Conservation (phyloP, 306 rosid species). For the Sicyos edulis region DNA sequence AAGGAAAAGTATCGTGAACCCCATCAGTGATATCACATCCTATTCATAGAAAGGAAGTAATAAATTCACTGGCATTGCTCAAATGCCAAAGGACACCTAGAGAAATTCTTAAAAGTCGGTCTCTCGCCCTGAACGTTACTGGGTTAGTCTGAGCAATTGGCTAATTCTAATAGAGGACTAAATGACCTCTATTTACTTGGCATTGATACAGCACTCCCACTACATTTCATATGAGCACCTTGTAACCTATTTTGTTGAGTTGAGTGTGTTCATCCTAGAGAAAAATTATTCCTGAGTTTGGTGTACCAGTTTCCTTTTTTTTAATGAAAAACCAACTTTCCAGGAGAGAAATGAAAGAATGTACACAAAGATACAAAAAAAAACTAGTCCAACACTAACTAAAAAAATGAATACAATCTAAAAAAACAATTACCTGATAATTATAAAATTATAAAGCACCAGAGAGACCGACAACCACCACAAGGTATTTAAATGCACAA, state of each 20-base stretch:
- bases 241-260: not conserved
- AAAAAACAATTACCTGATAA: no score
- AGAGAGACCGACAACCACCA: not conserved
- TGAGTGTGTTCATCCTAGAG: not conserved
- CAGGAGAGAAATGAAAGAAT: no score
- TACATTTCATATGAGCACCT: not conserved
- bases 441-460: no score
- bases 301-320: not conserved
- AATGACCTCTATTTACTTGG: not conserved
- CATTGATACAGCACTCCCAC: not conserved
- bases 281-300: not conserved
- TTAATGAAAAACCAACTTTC: no score
- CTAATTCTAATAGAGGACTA: not conserved
- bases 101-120: not conserved
- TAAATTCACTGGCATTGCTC: no score
- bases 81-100: no score
- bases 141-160: not conserved
- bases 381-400: no score
- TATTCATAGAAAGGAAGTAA: not conserved
- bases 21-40: not conserved
- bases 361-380: no score
- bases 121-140: not conserved
- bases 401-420: no score
- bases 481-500: not conserved
- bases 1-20: not conserved